Evolutionary conservation across 805 yeast species (phyloP).

Genomic region (Cyberlindnera maritima): DNA sequence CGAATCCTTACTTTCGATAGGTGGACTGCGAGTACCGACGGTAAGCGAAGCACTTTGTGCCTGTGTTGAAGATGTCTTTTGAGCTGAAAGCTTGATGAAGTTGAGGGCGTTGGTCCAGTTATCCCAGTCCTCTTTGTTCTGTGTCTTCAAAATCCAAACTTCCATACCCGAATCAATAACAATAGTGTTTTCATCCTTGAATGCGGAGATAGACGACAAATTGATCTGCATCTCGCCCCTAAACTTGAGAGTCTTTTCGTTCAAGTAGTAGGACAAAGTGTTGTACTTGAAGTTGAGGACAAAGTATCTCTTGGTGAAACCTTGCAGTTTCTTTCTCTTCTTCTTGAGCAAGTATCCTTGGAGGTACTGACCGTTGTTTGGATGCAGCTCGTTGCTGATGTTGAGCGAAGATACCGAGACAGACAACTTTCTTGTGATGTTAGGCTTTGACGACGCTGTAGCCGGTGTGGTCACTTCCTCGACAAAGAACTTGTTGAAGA

Average conservation of each 20-base stretch:
- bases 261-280: slow-evolving; percentile 74
- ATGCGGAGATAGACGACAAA: slow-evolving; percentile 79
- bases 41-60: neutral
- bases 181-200: slow-evolving; percentile 61
- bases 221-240: slow-evolving; percentile 92
- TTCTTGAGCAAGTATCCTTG: slow-evolving; percentile 79
- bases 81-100: slow-evolving; percentile 23
- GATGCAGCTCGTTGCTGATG: slow-evolving; percentile 30
- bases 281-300: slow-evolving; percentile 80
- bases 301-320: slow-evolving; percentile 82
- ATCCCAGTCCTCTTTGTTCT: slow-evolving; percentile 60
- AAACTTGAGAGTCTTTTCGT: slow-evolving; percentile 65
- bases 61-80: neutral
- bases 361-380: slow-evolving; percentile 65
- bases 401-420: slow-evolving; percentile 21
- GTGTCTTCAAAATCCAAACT: slow-evolving; percentile 83
- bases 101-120: slow-evolving; percentile 84
- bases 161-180: slow-evolving; percentile 94
- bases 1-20: slow-evolving; percentile 1
- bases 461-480: slow-evolving; percentile 23
- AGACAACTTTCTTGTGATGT: slow-evolving; percentile 13
- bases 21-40: slow-evolving; percentile 7
- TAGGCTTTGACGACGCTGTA: neutral
- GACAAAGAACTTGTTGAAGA: slow-evolving; percentile 47
- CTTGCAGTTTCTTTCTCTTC: slow-evolving; percentile 81